Evolutionary conservation across 305 asterid genomes (phyloP).

Genomic region (Solanum chacoense): DNA sequence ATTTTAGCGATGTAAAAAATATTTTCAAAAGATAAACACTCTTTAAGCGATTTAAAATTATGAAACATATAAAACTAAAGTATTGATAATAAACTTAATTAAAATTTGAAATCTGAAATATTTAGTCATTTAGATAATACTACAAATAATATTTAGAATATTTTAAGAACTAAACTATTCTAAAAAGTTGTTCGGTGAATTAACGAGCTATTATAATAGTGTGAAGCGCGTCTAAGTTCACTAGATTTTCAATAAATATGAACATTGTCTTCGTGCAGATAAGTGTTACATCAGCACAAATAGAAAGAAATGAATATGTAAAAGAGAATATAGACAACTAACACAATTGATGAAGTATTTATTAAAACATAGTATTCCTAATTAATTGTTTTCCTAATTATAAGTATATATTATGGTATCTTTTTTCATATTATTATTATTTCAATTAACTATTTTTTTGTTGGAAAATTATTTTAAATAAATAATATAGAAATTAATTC

Average conservation of each 20-base stretch:
- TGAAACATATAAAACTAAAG: neutral
- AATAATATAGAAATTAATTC: too few relatives aligned
- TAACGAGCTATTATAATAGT: neutral
- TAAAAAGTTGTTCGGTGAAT: neutral
- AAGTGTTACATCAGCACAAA: neutral
- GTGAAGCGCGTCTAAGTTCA: neutral
- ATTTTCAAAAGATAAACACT: neutral
- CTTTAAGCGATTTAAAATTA: neutral
- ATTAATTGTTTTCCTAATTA: neutral
- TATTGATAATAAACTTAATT: too few relatives aligned
- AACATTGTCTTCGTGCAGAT: neutral
- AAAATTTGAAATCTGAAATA: neutral
- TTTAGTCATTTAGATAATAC: neutral
- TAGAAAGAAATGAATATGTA: neutral
- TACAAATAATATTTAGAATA: neutral
- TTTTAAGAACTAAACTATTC: neutral
- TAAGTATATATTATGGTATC: neutral
- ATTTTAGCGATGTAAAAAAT: neutral
- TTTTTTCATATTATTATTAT: neutral
- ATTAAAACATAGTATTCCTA: neutral
- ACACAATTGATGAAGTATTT: neutral
- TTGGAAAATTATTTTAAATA: too few relatives aligned
- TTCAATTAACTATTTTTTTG: neutral
- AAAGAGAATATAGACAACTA: neutral
- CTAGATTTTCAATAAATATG: neutral